phyloP scores from a whole-genome alignment of 1,284 basidiomycete species.

The Moesziomyces parantarcticus region DNA sequence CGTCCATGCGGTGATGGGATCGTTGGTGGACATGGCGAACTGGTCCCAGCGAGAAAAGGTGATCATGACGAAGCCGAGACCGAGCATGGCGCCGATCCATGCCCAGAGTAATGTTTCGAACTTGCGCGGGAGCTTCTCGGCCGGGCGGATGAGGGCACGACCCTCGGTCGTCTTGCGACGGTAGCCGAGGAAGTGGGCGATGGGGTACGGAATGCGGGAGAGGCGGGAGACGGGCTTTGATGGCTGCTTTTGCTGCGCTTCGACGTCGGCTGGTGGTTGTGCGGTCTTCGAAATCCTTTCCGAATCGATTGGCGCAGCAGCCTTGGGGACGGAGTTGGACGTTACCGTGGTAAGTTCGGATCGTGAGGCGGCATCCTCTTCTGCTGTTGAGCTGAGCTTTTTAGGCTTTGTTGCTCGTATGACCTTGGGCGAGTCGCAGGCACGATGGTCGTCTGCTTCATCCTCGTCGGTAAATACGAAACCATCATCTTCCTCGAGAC shows the following conservation, averaged over 20 bases:
- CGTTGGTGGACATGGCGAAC: slow-evolving; percentile 42
- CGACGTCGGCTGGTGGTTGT: slow-evolving; percentile 21
- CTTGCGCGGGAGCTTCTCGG: slow-evolving; percentile 41
- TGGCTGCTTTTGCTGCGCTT: slow-evolving; percentile 20
- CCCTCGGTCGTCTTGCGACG: slow-evolving; percentile 22
- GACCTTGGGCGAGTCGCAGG: not conserved
- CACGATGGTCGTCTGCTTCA: not conserved
- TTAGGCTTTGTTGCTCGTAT: not conserved
- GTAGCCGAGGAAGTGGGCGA: slow-evolving; percentile 49
- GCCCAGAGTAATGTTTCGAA: slow-evolving; percentile 52
- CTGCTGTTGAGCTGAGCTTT: slow-evolving; percentile 17
- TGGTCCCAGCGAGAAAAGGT: slow-evolving; percentile 45
- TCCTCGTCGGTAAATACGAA: slow-evolving; percentile 39
- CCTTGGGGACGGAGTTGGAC: not conserved
- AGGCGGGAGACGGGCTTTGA: slow-evolving; percentile 30
- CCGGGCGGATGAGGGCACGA: slow-evolving; percentile 31
- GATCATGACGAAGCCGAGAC: slow-evolving; percentile 47
- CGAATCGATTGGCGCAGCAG: slow-evolving; percentile 9
- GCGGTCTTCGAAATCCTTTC: not conserved
- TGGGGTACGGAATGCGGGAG: slow-evolving; percentile 42
- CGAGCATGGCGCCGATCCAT: slow-evolving; percentile 48
- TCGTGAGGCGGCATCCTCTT: slow-evolving; percentile 12
- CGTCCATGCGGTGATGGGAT: slow-evolving; percentile 40
- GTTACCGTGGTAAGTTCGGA: slow-evolving; percentile 18
- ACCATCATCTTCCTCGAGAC: slow-evolving; percentile 32